phyloP scores from a whole-genome alignment of 139 green algal genomes.

The Picocystis salinarum region DNA sequence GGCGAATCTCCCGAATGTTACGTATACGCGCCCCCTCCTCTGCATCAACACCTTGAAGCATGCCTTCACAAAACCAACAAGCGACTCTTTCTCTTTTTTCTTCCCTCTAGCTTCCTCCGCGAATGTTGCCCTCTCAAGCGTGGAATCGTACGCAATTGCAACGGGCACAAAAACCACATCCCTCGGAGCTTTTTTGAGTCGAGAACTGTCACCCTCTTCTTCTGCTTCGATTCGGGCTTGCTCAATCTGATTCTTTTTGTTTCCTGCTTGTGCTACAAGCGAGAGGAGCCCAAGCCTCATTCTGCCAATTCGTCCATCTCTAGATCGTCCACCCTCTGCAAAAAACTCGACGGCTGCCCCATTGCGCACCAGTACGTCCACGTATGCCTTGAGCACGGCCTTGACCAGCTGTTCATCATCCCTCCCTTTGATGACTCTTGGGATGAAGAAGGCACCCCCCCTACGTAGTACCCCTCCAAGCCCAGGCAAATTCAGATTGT shows the following conservation, averaged over 20 bases:
- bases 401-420: conserved; percentile 18
- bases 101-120: conserved; percentile 13
- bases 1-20: no score
- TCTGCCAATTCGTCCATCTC: conserved; percentile 17
- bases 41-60: no score
- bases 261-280: conserved; percentile 14
- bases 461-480: conserved; percentile 14
- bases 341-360: conserved; percentile 23
- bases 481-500: conserved; percentile 24
- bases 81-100: conserved; percentile 8
- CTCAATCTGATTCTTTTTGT: conserved; percentile 5
- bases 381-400: conserved; percentile 4
- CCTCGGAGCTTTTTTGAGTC: background rate
- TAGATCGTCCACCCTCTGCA: conserved; percentile 20
- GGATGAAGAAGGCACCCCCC: conserved; percentile 27
- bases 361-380: conserved; percentile 16
- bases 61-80: conserved; percentile 9
- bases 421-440: conserved; percentile 9
- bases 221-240: background rate
- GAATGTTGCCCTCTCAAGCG: conserved; percentile 18
- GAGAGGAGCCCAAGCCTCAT: conserved; percentile 21
- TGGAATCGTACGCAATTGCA: conserved; percentile 16
- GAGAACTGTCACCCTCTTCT: background rate
- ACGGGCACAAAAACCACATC: conserved; percentile 15
- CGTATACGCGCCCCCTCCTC: no score